These are phyloP conservation scores for Ophiocordyceps australis DNA, from an alignment of 2,329 filamentous ascomycete species.

Conservation along the genomic window DNA sequence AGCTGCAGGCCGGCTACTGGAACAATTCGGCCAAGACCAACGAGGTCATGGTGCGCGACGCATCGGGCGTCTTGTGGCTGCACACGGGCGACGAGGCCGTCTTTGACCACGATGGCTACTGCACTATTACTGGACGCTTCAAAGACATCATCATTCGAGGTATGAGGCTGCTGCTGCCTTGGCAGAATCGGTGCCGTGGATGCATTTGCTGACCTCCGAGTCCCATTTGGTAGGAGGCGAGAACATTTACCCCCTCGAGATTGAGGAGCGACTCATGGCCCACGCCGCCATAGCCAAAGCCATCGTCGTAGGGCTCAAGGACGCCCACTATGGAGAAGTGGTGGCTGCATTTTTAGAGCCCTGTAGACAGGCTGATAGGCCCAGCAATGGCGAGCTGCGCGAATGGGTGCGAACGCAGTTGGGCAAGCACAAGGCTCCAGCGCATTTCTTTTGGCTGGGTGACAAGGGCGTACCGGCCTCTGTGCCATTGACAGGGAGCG, in stretches of 20 bases:
- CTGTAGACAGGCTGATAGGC: constrained; percentile 16
- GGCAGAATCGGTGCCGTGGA: not conserved
- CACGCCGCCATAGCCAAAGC: constrained; percentile 46
- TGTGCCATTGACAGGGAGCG: constrained; percentile 52
- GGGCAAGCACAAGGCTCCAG: constrained; percentile 50
- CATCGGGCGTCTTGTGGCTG: constrained; percentile 37
- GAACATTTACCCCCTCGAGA: constrained; percentile 58
- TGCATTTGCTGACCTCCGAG: too few relatives aligned
- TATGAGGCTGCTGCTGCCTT: constrained; percentile 8
- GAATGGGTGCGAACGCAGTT: constrained; percentile 44
- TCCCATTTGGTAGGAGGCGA: constrained; percentile 35
- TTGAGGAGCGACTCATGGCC: constrained; percentile 51
- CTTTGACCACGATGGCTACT: constrained; percentile 51
- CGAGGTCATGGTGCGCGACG: constrained; percentile 35
- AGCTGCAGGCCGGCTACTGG: constrained; percentile 49
- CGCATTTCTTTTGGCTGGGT: constrained; percentile 62
- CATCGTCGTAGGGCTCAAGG: constrained; percentile 50
- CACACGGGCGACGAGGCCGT: constrained; percentile 54
- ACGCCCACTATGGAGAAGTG: constrained; percentile 56
- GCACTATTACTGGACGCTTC: constrained; percentile 55
- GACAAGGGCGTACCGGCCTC: constrained; percentile 32
- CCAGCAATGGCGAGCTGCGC: constrained; percentile 33
- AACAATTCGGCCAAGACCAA: constrained; percentile 59
- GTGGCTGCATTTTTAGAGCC: constrained; percentile 45
- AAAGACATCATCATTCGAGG: constrained; percentile 68